A percentile compares a stretch with the other conserved stretches of the same genome.
phyloP scores from a whole-genome alignment of 139 green algal genomes.

The Chlamydomonas schloesseri region DNA sequence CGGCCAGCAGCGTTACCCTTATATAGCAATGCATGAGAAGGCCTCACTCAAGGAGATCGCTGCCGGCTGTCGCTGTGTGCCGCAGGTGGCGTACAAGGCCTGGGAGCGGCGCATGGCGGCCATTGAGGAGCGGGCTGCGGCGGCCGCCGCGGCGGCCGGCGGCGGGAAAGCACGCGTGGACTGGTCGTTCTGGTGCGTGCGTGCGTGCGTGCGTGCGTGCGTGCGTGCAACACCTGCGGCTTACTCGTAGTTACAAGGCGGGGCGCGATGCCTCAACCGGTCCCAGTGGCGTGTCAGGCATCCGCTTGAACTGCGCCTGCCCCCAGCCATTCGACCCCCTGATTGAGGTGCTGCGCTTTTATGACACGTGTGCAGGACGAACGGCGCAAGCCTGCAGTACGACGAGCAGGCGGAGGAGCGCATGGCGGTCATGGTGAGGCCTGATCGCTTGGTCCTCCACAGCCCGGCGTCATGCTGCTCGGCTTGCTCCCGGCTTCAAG shows the following conservation, averaged over 20 bases:
- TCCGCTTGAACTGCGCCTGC: no score
- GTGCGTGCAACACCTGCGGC: no score
- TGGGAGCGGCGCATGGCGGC: slow-evolving; percentile 45
- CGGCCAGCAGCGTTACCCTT: no score
- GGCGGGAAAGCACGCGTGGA: neutral
- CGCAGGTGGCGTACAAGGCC: slow-evolving; percentile 49
- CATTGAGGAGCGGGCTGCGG: slow-evolving; percentile 4
- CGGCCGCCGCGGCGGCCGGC: neutral
- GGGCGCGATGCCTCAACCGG: no score
- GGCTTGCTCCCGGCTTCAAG: neutral
- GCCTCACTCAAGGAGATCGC: no score
- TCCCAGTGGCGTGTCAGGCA: no score
- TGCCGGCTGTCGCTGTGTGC: neutral
- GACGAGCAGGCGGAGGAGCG: slow-evolving; percentile 37
- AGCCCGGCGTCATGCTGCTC: no score
- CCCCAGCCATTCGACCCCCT: no score
- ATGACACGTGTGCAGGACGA: neutral
- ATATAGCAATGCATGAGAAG: no score
- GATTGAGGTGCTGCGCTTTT: no score
- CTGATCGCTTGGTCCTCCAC: neutral
- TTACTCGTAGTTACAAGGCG: no score
- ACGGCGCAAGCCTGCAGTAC: slow-evolving; percentile 23
- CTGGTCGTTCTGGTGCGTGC: slow-evolving; percentile 38
- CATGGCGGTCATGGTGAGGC: neutral
- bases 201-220: no score